phyloP scores from a whole-genome alignment of 1,139 yeast species.

The Saccharomyces uvarum region DNA sequence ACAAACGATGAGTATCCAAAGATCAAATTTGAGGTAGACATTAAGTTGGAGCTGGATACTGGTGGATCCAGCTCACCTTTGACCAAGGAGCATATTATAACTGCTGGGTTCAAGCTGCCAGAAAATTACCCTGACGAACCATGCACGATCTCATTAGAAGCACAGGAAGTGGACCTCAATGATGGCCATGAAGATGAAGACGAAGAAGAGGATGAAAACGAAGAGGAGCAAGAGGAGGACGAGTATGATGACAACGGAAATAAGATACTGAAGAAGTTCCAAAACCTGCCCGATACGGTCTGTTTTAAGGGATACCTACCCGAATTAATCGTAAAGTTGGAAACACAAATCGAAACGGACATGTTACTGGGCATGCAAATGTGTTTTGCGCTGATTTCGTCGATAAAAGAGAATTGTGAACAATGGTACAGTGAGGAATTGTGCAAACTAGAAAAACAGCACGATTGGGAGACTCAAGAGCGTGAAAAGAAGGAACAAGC shows the following conservation, averaged over 20 bases:
- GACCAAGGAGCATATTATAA: constrained; percentile 21
- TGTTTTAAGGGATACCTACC: constrained; percentile 45
- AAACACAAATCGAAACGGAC: constrained; percentile 64
- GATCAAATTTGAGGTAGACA: constrained; percentile 31
- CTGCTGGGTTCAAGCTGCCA: constrained; percentile 23
- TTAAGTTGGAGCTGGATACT: constrained; percentile 29
- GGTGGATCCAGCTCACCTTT: constrained; percentile 47
- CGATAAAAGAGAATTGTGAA: constrained; percentile 77
- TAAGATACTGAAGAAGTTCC: constrained; percentile 34
- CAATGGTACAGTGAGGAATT: constrained; percentile 50
- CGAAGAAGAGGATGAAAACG: constrained; percentile 35
- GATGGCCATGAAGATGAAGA: constrained; percentile 29
- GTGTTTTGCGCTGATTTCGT: constrained; percentile 67
- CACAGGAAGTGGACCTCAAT: constrained; percentile 14
- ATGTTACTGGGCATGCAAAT: constrained; percentile 71
- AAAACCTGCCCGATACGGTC: constrained; percentile 50
- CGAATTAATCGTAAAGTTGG: constrained; percentile 37
- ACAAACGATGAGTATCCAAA: constrained; percentile 21
- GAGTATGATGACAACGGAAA: constrained; percentile 42
- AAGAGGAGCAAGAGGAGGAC: constrained; percentile 39
- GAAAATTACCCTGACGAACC: constrained; percentile 30
- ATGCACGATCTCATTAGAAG: constrained; percentile 19
- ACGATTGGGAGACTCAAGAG: constrained; percentile 50
- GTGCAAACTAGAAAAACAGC: constrained; percentile 45
- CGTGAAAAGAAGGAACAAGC: constrained; percentile 69